Base-by-base conservation (phyloP, 2,329 filamentous ascomycete genomes). In the Thelonectria discophora region DNA sequence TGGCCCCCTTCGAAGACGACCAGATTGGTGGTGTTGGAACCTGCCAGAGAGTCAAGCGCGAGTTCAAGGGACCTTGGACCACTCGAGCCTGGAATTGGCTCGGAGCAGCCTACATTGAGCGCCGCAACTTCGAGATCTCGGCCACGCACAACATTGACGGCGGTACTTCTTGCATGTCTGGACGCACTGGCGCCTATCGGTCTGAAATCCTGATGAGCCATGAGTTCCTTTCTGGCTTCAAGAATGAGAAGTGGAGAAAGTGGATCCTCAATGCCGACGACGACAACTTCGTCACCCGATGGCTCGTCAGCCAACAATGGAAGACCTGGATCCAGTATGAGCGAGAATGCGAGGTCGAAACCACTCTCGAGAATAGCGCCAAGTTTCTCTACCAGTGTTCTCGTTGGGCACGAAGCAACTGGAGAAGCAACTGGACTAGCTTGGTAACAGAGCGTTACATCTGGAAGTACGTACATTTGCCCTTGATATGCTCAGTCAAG, bases 221-320 rank as follows among this genome's bases (percentile, higher is more conserved):
- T 62, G 88, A 90, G 54, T 98, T 98, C 77, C 88, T 93, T 43
- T 86, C 94, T 66, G 92, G 90, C 47, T 97, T 98, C 81, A 94
- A 92, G 68, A 93, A 94, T 57, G 94, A 98, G 80, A 90, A 90
- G 69, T 97, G 92, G 92, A 86, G 90, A 50, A 88, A 90, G 71
- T 97, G 90, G 79, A 94, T 94, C 73, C 85, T 98, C 63, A 97
- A 97, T 74, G 93, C 94, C 24, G 94, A 98, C 77, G 94, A 98
- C 77, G 94, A 98, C 83, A 98, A 98, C 80, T 98, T 97, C 80
- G 92, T 98, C 70, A 97, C 94, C 7, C 89, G 94, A 60, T 98
- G 94, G 94, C 86, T 98, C 73, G 94, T 97, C 69, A 91, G 88
- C 66, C 90, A 97, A 80, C 86, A 90, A 69, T 97, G 93, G 92